These are phyloP conservation scores for Yamadazyma paraphyllophila DNA, from an alignment of 805 yeast genomes.

Conservation along the genomic window DNA sequence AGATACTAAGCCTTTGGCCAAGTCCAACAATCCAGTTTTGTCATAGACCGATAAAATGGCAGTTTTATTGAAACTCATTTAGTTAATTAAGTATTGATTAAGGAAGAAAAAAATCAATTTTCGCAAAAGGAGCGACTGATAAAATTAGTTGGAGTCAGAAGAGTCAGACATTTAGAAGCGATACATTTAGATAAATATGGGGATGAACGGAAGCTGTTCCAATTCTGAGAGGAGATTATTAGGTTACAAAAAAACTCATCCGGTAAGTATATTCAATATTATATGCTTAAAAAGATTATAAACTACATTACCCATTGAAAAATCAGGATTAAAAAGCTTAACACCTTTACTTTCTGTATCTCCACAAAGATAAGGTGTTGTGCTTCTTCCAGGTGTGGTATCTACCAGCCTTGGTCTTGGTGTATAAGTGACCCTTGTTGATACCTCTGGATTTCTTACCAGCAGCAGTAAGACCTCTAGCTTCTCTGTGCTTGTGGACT, in stretches of 20 bases:
- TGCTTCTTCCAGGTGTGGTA: slow-evolving; percentile 99
- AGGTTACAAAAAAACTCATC: background rate
- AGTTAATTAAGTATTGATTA: background rate
- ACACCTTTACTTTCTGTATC: slow-evolving; percentile 72
- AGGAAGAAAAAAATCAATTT: background rate
- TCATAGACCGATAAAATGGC: slow-evolving; percentile 97
- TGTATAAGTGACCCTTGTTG: slow-evolving; percentile 99
- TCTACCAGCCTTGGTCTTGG: slow-evolving; percentile 98
- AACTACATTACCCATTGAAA: background rate
- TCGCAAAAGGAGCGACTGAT: slow-evolving; percentile 5
- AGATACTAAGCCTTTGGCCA: slow-evolving; percentile 90
- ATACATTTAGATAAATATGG: too few species aligned
- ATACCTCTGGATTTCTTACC: slow-evolving; percentile 99
- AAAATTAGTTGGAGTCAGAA: slow-evolving; percentile 9
- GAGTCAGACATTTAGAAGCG: background rate
- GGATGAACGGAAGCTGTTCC: too few species aligned
- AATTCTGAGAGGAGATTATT: too few species aligned
- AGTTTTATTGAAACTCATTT: slow-evolving; percentile 55
- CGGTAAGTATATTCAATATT: background rate
- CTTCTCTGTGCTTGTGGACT: slow-evolving; percentile 99
- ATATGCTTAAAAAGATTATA: background rate
- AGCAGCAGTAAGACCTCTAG: slow-evolving; percentile 96
- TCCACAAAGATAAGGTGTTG: slow-evolving; percentile 98
- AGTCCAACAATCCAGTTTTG: slow-evolving; percentile 92
- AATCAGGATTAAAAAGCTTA: background rate